Evolutionary conservation across 768 basidiomycete genomes (phyloP).

Genomic region (Pleurotus eryngii): DNA sequence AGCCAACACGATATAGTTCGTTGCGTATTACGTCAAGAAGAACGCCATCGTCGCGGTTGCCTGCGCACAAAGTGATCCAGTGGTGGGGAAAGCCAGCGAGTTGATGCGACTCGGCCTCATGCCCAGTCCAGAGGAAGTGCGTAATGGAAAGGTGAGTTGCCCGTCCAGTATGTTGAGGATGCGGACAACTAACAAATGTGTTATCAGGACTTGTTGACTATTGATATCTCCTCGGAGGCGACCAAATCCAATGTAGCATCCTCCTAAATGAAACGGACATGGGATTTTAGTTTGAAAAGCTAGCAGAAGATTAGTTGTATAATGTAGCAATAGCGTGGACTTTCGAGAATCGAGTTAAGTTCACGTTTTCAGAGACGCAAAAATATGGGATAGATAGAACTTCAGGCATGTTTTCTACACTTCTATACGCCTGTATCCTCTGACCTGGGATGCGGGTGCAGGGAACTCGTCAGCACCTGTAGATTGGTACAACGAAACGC

Average conservation of each 20-base stretch:
- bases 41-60: slow-evolving; percentile 67
- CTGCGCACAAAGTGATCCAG: slow-evolving; percentile 80
- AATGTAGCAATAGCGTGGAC: not conserved
- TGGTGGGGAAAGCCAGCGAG: slow-evolving; percentile 76
- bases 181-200: too few species aligned
- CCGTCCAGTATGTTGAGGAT: too few species aligned
- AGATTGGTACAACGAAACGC: not conserved
- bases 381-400: not conserved
- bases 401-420: slow-evolving; percentile 14
- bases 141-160: slow-evolving; percentile 60
- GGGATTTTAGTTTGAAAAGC: too few species aligned
- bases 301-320: not conserved
- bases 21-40: slow-evolving; percentile 72
- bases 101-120: slow-evolving; percentile 75
- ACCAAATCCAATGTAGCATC: not conserved
- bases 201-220: slow-evolving; percentile 34
- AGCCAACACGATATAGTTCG: slow-evolving; percentile 46
- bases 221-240: slow-evolving; percentile 29
- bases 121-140: slow-evolving; percentile 74
- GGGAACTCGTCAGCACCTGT: not conserved
- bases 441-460: slow-evolving; percentile 48
- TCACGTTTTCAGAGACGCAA: not conserved
- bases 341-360: not conserved
- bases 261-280: not conserved
- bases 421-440: slow-evolving; percentile 83